Base-by-base conservation (phyloP, 306 rosid genomes). In the Lablab purpureus region DNA sequence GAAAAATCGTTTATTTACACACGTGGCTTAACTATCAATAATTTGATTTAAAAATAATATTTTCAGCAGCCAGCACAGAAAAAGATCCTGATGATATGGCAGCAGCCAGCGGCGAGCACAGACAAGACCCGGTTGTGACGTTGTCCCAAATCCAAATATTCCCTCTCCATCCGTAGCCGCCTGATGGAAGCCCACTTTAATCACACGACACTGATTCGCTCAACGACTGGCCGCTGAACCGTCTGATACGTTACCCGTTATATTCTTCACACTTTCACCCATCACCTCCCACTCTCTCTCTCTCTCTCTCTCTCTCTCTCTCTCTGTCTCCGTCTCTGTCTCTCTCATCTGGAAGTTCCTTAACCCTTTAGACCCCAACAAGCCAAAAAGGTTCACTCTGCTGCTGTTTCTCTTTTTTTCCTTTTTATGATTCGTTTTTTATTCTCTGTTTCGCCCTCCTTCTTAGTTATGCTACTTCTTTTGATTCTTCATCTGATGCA, bases 191-290 rank as follows among this genome's bases (percentile, higher is more conserved):
- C 25, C 28, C 9, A 0, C 22, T 58, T 27, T 58, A 19, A 88
- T 87, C 84, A 0, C 0, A 87, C 82, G 81, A 13, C 77, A 18
- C n/a, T 6, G 5, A 52, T 67, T 30, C 49, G 27, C 49, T 46
- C 32, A 46, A 62, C 19, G 78, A 79, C 84, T 43, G 74, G 45
- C 75, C 8, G 71, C 79, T 75, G 88, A 71, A 17, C 11, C 22
- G 34, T 49, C 58, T 10, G 13, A 40, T 36, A 41, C 22, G 49
- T 19, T 17, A 8, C 18, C 62, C n/a, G 50, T 36, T 68, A 10
- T 70, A 7, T 21, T 40, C 66, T 60, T 18, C 62, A 0, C n/a
- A 71, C 28, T 19, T 14, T 51, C 76, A 1, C 45, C 18, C 13
- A 9, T 27, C 15, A 7, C 7, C 75, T 0, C 37, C 3, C 7